Conservation (phyloP, 768 basidiomycete genomes). For the Baorangia bicolor region DNA sequence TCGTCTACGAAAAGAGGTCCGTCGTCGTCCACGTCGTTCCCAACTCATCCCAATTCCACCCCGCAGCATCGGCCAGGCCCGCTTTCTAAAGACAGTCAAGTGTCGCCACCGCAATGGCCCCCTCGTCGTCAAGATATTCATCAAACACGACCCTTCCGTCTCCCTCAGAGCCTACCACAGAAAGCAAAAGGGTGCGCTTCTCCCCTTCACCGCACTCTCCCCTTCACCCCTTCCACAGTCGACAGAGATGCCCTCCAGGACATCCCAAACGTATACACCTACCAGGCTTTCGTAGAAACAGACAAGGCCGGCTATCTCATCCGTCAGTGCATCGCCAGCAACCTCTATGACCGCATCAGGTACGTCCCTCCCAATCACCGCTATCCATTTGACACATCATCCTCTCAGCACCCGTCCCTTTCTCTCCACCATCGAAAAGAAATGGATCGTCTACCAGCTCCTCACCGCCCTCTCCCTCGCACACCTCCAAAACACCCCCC, state of each 20-base stretch:
- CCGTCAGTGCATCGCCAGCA: constrained; percentile 92
- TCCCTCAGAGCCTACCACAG: constrained; percentile 73
- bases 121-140: constrained; percentile 91
- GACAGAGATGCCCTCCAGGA: constrained; percentile 84
- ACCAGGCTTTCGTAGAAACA: constrained; percentile 88
- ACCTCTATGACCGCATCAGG: constrained; percentile 97
- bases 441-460: constrained; percentile 96
- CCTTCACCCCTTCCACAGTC: constrained; percentile 42
- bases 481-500: constrained; percentile 82
- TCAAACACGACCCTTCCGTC: constrained; percentile 88
- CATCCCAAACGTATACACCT: constrained; percentile 85
- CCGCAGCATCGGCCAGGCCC: constrained; percentile 30
- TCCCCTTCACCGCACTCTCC: accelerated
- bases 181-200: constrained; percentile 66
- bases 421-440: constrained; percentile 88
- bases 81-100: constrained; percentile 75
- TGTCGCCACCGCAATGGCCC: constrained; percentile 82
- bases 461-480: constrained; percentile 82
- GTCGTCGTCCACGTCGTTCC: constrained; percentile 9
- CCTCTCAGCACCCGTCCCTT: constrained; percentile 86
- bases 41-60: neutral
- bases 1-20: constrained; percentile 91
- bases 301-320: constrained; percentile 96
- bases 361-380: constrained; percentile 33
- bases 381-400: neutral